phyloP scores from a whole-genome alignment of 2,329 filamentous ascomycete genomes.

The Arthrocladium fulminans region DNA sequence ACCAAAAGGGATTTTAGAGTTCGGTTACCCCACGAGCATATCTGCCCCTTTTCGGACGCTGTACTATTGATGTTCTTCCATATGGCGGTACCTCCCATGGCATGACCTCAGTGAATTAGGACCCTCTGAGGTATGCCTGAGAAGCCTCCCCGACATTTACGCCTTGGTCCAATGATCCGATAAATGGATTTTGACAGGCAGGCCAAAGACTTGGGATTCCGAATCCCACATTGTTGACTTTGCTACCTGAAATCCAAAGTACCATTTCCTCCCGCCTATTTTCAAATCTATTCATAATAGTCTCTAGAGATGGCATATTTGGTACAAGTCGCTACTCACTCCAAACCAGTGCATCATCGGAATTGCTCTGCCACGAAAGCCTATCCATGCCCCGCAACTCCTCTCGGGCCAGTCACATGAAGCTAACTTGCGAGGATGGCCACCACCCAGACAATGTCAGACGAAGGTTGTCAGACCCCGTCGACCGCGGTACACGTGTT shows the following conservation, averaged over 20 bases:
- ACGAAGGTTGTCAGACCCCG: not conserved
- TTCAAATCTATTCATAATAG: not conserved
- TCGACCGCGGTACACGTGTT: not conserved
- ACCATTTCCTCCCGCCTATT: not conserved
- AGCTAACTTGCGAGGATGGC: not conserved
- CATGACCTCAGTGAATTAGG: too few species aligned
- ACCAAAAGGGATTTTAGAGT: too few species aligned
- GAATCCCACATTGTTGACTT: not conserved
- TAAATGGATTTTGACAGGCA: not conserved
- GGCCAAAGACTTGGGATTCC: not conserved
- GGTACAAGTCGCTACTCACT: not conserved
- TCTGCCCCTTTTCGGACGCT: too few species aligned
- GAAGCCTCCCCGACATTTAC: not conserved
- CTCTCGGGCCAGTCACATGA: not conserved
- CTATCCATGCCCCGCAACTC: not conserved
- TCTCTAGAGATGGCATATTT: not conserved
- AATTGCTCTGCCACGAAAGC: not conserved
- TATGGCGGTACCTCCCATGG: too few species aligned
- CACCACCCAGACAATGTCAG: conserved; percentile 1
- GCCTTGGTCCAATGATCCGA: not conserved
- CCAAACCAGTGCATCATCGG: not conserved
- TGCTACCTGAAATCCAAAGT: not conserved
- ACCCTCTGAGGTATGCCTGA: too few species aligned
- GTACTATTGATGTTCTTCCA: too few species aligned
- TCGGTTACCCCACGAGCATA: too few species aligned